Evolutionary conservation across 1,284 basidiomycete species (phyloP), one percentile per base, ranked within the genome.

Genomic region (Golubevia pallescens): DNA sequence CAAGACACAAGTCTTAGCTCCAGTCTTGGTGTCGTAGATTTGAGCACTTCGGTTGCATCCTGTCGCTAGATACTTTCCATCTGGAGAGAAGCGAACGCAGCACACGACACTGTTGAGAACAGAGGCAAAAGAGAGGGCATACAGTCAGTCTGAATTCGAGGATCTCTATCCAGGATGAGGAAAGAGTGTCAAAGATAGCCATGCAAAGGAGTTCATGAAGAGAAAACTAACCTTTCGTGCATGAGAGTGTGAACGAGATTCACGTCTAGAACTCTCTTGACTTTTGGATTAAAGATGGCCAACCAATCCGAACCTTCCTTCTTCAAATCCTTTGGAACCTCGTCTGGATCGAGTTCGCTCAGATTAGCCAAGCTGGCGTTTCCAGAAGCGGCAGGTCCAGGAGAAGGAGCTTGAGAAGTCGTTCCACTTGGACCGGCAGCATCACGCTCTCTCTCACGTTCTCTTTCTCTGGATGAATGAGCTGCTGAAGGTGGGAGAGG

Each of bases 261-360:
- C n/a, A 99, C 93, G 85, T 98, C 94, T 64, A 97, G 87, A 66
- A 90, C 89, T 59, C 91, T 89, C 87, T 94, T 93, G 21, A 88
- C 90, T 77, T 92, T 92, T 14, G 93, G 92, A 85, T 94, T 97
- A 88, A 94, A 97, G 61, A 97, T 90, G 19, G 93, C 94, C 79
- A 95, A 93, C 96, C 96, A 99, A 86, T 98, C 97, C 48, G 88
- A 87, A 0, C 94, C 95, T 84, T 95, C 93, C 86, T 93, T 93
- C 76, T 89, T 89, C 62, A 89, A 79, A 58, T 89, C 88, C 58
- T 87, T 85, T 20, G 88, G 87, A 19, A 89, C 87, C 54, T 86
- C 87, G 1, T 88, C 88, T 6, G 87, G 87, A 65, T 89, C 88
- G 23, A 88, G 85, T 64, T 88, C 86, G 60, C 86, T 86, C 28